These are phyloP conservation scores for Chrysoporthe austroafricana DNA, from an alignment of 2,329 filamentous ascomycete species.

Conservation along the genomic window DNA sequence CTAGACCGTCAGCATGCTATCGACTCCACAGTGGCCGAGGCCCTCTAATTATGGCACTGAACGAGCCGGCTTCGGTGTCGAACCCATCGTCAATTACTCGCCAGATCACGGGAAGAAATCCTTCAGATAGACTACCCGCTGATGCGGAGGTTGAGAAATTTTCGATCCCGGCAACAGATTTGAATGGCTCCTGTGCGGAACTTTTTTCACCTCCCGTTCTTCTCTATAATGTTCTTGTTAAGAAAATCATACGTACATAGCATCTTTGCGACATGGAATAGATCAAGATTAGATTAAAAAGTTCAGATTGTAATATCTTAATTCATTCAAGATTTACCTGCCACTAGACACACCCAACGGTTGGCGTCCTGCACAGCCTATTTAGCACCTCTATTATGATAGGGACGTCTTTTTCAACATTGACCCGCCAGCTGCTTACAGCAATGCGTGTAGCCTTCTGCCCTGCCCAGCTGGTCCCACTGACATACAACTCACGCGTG, in stretches of 20 bases:
- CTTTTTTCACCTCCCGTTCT: neutral
- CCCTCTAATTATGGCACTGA: neutral
- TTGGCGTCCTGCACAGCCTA: neutral
- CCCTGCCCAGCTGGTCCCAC: slow-evolving; percentile 78
- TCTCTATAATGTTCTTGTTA: neutral
- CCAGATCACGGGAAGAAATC: neutral
- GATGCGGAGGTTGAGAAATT: neutral
- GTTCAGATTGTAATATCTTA: neutral
- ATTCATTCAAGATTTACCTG: neutral
- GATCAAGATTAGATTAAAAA: neutral
- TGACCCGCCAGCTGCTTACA: slow-evolving; percentile 81
- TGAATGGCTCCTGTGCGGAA: neutral
- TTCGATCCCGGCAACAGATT: neutral
- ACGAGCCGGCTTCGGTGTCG: neutral
- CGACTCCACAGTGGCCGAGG: neutral
- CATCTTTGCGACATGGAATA: neutral
- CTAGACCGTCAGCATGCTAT: neutral
- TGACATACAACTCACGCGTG: slow-evolving; percentile 77
- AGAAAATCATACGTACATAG: neutral
- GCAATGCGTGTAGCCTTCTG: slow-evolving; percentile 79
- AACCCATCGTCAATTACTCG: neutral
- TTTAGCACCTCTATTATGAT: slow-evolving; percentile 67
- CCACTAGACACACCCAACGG: neutral
- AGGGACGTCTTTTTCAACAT: slow-evolving; percentile 67
- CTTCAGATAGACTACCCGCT: no score